A percentile compares a stretch with the other conserved stretches of the same genome.
Evolutionary conservation across 2,329 filamentous ascomycete genomes (phyloP).

Genomic region (Cercospora sesami): DNA sequence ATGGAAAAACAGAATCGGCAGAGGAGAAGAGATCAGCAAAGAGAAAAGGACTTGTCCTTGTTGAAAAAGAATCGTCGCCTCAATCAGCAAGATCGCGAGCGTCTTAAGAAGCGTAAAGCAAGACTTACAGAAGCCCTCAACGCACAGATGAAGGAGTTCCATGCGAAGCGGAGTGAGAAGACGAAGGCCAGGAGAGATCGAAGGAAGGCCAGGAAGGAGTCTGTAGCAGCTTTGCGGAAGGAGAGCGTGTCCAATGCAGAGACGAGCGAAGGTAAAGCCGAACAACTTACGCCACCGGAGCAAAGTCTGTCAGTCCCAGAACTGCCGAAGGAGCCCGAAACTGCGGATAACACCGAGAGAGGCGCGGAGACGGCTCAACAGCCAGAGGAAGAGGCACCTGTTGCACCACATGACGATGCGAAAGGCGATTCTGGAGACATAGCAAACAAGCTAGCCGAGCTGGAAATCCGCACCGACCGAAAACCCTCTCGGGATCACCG

Average conservation of each 20-base stretch:
- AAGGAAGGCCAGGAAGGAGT: slow-evolving; percentile 13
- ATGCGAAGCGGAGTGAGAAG: slow-evolving; percentile 21
- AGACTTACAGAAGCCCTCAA: slow-evolving; percentile 32
- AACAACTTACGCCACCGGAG: background rate
- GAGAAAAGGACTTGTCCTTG: slow-evolving; percentile 38
- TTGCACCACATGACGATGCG: background rate
- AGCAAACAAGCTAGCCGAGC: background rate
- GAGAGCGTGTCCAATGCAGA: background rate
- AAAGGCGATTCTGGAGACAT: background rate
- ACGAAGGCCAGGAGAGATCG: slow-evolving; percentile 17
- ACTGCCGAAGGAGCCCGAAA: background rate
- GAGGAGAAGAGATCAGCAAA: slow-evolving; percentile 18
- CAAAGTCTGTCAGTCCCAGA: slow-evolving; percentile 2
- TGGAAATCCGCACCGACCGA: slow-evolving; percentile 3
- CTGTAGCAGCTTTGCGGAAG: background rate
- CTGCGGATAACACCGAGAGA: background rate
- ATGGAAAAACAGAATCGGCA: slow-evolving; percentile 46
- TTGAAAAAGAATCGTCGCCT: slow-evolving; percentile 45
- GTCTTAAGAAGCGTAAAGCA: slow-evolving; percentile 30
- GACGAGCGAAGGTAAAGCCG: slow-evolving; percentile 3
- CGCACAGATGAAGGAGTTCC: slow-evolving; percentile 29
- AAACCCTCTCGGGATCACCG: background rate
- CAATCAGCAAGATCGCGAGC: slow-evolving; percentile 41
- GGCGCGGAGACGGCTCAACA: background rate
- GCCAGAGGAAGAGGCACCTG: background rate